These are phyloP conservation scores for Penicillium nucicola DNA, from an alignment of 495 filamentous ascomycete genomes.

Conservation along the genomic window DNA sequence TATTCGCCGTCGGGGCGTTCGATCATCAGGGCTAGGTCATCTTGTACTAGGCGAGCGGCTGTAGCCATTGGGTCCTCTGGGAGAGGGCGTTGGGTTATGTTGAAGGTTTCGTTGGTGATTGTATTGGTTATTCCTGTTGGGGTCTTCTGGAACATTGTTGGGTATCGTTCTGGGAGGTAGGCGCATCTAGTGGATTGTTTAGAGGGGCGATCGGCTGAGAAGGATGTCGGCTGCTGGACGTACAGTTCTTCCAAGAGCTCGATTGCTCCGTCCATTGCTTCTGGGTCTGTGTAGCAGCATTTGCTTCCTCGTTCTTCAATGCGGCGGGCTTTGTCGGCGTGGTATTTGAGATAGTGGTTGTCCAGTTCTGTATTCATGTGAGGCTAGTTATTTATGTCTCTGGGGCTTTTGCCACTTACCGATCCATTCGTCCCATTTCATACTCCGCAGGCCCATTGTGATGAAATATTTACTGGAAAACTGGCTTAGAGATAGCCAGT, in stretches of 20 bases:
- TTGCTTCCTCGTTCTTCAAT: slow-evolving; percentile 68
- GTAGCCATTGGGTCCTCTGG: slow-evolving; percentile 81
- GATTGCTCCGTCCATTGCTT: slow-evolving; percentile 71
- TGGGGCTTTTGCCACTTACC: slow-evolving; percentile 25
- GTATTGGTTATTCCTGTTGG: slow-evolving; percentile 66
- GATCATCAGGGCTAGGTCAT: slow-evolving; percentile 86
- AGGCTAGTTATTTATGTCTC: background rate
- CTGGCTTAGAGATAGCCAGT: background rate
- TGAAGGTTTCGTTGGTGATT: slow-evolving; percentile 69
- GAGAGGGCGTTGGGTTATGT: slow-evolving; percentile 63
- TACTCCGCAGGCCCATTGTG: slow-evolving; percentile 77
- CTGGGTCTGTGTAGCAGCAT: slow-evolving; percentile 69
- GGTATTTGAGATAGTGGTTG: slow-evolving; percentile 74
- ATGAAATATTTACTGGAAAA: slow-evolving; percentile 58
- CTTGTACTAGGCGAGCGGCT: slow-evolving; percentile 71
- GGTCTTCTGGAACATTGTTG: slow-evolving; percentile 65
- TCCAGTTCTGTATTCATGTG: slow-evolving; percentile 61
- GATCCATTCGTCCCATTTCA: slow-evolving; percentile 84
- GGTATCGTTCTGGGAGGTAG: slow-evolving; percentile 82
- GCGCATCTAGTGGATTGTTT: slow-evolving; percentile 33
- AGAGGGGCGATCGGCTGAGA: background rate
- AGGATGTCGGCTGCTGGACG: background rate
- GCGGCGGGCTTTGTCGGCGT: slow-evolving; percentile 67
- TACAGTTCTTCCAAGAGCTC: slow-evolving; percentile 79
- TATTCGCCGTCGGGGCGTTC: slow-evolving; percentile 77